phyloP scores from a whole-genome alignment of 2,329 filamentous ascomycete species.

The Dissoconium aciculare region DNA sequence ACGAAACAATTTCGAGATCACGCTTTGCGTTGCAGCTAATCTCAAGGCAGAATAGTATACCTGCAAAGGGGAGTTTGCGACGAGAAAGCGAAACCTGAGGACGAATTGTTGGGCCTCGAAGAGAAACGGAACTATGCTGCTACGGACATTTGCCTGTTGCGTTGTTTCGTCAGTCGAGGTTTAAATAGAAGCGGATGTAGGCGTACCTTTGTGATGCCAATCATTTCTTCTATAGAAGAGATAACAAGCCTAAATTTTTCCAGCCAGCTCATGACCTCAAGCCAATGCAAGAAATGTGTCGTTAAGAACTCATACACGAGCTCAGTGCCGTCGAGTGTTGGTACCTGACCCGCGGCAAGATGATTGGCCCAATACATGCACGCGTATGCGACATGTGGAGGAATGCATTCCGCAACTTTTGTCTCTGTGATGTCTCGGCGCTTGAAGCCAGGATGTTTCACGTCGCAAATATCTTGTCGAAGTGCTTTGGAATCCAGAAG shows the following conservation, averaged over 20 bases:
- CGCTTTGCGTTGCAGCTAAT: neutral
- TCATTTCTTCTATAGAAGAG: neutral
- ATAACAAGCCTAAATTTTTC: neutral
- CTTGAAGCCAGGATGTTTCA: conserved; percentile 2
- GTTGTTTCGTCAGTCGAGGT: neutral
- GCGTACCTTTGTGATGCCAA: conserved; percentile 1
- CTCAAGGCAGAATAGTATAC: conserved; percentile 1
- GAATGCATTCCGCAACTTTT: conserved; percentile 14
- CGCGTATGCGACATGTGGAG: conserved; percentile 26
- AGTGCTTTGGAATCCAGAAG: conserved; percentile 1
- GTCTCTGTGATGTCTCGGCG: conserved; percentile 1
- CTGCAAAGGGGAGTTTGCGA: neutral
- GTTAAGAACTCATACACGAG: neutral
- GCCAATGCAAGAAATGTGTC: conserved; percentile 2
- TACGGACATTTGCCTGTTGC: neutral
- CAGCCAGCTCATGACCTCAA: conserved; percentile 1
- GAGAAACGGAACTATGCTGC: neutral
- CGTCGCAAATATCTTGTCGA: conserved; percentile 2
- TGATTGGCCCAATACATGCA: conserved; percentile 30
- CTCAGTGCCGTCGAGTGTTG: neutral
- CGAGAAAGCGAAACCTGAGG: neutral
- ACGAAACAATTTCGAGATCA: neutral
- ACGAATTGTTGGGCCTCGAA: conserved; percentile 1
- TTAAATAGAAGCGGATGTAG: neutral
- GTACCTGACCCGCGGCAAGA: conserved; percentile 8